phyloP scores from a whole-genome alignment of 192 early-diverging fungal genomes.

The Podila clonocystis region DNA sequence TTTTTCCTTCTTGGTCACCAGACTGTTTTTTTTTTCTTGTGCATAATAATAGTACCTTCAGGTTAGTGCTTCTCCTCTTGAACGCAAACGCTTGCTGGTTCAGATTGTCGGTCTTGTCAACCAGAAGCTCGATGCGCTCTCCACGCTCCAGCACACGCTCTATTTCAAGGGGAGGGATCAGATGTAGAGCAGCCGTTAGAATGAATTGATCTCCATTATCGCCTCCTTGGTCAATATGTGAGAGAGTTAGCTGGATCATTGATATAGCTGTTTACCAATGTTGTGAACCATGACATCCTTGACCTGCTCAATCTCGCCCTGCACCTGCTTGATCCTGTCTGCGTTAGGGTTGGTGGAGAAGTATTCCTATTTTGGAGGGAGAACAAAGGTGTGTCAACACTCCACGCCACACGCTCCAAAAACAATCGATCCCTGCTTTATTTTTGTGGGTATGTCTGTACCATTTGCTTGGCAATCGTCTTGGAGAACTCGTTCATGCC shows the following conservation, averaged over 20 bases:
- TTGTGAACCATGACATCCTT: conserved; percentile 96
- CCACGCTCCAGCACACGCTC: conserved; percentile 89
- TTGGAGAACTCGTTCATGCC: conserved; percentile 86
- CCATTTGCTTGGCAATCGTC: conserved; percentile 86
- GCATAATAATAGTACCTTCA: conserved; percentile 62
- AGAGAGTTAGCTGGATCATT: not conserved
- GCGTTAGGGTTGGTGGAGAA: conserved; percentile 76
- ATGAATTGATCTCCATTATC: too few species aligned
- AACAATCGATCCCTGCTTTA: not conserved
- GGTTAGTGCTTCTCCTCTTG: conserved; percentile 84
- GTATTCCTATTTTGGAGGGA: conserved; percentile 62
- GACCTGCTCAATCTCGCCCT: conserved; percentile 93
- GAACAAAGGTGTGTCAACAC: not conserved
- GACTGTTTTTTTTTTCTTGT: not conserved
- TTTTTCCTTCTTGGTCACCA: not conserved
- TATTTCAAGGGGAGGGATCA: conserved; percentile 10
- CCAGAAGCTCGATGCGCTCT: conserved; percentile 88
- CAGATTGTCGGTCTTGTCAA: conserved; percentile 90
- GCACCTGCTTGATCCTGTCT: conserved; percentile 83
- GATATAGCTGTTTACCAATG: conserved; percentile 67
- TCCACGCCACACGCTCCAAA: not conserved
- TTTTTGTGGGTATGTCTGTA: conserved; percentile 41
- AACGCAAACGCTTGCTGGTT: conserved; percentile 92
- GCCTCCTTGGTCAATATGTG: too few species aligned
- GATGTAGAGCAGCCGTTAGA: too few species aligned